Evolutionary conservation across 1,284 basidiomycete species (phyloP), one percentile per base, ranked within the genome.

Genomic region (Cryptococcus hybrid): DNA sequence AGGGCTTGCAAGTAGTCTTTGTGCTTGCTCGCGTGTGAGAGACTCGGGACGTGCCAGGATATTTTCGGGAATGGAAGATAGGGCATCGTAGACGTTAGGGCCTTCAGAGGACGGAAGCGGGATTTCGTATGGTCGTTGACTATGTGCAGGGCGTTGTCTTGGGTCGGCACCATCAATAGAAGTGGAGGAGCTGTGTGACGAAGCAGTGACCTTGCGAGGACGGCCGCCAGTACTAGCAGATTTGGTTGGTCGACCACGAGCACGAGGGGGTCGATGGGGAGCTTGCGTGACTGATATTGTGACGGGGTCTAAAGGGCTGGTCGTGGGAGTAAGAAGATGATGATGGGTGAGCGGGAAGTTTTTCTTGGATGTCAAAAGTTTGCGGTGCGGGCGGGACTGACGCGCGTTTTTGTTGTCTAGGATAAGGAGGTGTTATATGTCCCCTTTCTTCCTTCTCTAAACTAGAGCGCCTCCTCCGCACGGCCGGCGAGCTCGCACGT

Each of bases 1-100:
- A 1, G 72, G 69, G 9, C 56, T 61, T 39, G 66, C 68, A 5
- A 75, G 57, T 15, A 74, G 52, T 12, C 71, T 47, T 48, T 72
- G 63, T 3, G 71, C 72, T 51, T 74, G 69, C 35, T 74, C 74
- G 40, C 70, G 62, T 1, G 74, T 74, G 38, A 76, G 60, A 42
- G 38, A 18, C 1, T 39, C 50, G 5, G 50, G 50, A 5, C 15
- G 37, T 3, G 30, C 38, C n/a, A 34, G 50, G 13, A 12, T 13
- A 30, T 30, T 34, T 30, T 30, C 18, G 47, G 18, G 18, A 6
- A 47, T 15, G 47, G 13, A 13, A 8, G 47, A 47, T 12, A 44
- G 24, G n/a, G 43, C 43, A 30, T 47, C 34, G 47, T 34, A 13
- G 24, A 47, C 12, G 7, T 13, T 47, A 8, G 47, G 18, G 13